phyloP scores from a whole-genome alignment of 768 basidiomycete species.

The Galerina marginata region DNA sequence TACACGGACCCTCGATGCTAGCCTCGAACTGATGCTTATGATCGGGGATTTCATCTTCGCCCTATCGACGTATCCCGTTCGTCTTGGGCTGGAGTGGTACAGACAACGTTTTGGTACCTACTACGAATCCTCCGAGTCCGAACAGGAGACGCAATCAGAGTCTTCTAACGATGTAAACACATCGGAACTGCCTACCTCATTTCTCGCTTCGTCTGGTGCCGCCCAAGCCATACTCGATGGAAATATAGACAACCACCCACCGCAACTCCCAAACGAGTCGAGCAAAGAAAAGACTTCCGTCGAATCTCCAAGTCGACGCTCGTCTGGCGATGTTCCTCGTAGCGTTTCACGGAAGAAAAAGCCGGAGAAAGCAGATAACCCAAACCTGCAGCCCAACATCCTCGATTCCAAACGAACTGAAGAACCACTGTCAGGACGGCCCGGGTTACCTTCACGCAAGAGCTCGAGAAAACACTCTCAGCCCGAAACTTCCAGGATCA shows the following conservation, averaged over 20 bases:
- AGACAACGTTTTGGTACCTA: constrained; percentile 28
- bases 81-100: constrained; percentile 43
- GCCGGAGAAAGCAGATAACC: background rate
- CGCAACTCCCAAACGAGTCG: background rate
- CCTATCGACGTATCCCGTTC: constrained; percentile 45
- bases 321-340: constrained; percentile 7
- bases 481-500: background rate
- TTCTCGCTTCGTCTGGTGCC: constrained; percentile 22
- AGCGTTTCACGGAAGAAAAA: constrained; percentile 2
- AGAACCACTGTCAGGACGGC: background rate
- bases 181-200: constrained; percentile 27
- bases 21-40: constrained; percentile 64
- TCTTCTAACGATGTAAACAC: constrained; percentile 26
- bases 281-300: constrained; percentile 1
- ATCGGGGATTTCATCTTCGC: constrained; percentile 66
- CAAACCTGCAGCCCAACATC: constrained; percentile 16
- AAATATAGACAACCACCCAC: background rate
- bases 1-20: constrained; percentile 63
- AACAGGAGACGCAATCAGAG: constrained; percentile 22
- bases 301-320: constrained; percentile 5
- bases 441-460: constrained; percentile 5
- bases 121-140: constrained; percentile 25
- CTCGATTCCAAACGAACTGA: background rate
- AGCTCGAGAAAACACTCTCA: background rate
- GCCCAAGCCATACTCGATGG: background rate